Evolutionary conservation across 306 rosid genomes (phyloP).

Genomic region (Mucuna pruriens): DNA sequence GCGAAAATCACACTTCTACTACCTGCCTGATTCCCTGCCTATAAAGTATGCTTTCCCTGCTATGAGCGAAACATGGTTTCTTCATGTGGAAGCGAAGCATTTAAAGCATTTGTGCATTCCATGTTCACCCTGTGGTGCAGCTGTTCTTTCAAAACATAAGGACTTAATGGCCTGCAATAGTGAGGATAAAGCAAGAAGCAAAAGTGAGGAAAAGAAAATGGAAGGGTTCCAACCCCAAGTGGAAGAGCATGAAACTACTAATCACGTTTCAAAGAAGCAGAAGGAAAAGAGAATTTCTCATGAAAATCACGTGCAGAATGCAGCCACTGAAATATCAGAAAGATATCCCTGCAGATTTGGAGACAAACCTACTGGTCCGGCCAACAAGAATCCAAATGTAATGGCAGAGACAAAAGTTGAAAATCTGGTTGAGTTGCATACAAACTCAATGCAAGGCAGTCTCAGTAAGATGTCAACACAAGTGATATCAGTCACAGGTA

Average conservation of each 20-base stretch:
- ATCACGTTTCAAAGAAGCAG: conserved; percentile 40
- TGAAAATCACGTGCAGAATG: conserved; percentile 33
- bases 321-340: conserved; percentile 26
- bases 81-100: conserved; percentile 56
- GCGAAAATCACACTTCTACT: conserved; percentile 61
- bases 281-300: conserved; percentile 28
- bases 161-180: conserved; percentile 11
- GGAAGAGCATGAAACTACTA: conserved; percentile 34
- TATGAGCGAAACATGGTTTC: conserved; percentile 66
- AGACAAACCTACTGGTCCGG: neutral
- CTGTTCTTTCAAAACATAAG: conserved; percentile 37
- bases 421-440: conserved; percentile 31
- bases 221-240: conserved; percentile 27
- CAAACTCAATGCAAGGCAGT: conserved; percentile 45
- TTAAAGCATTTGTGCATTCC: conserved; percentile 33
- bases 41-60: conserved; percentile 52
- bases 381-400: conserved; percentile 13
- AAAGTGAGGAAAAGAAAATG: conserved; percentile 34
- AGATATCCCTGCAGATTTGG: conserved; percentile 31
- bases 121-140: conserved; percentile 10
- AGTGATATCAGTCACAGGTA: conserved; percentile 65
- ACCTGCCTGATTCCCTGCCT: conserved; percentile 64
- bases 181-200: conserved; percentile 28
- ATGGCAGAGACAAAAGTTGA: conserved; percentile 43
- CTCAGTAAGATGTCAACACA: conserved; percentile 59